Conservation (phyloP, 352 stramenopile genomes). For the Pythium aristosporum region DNA sequence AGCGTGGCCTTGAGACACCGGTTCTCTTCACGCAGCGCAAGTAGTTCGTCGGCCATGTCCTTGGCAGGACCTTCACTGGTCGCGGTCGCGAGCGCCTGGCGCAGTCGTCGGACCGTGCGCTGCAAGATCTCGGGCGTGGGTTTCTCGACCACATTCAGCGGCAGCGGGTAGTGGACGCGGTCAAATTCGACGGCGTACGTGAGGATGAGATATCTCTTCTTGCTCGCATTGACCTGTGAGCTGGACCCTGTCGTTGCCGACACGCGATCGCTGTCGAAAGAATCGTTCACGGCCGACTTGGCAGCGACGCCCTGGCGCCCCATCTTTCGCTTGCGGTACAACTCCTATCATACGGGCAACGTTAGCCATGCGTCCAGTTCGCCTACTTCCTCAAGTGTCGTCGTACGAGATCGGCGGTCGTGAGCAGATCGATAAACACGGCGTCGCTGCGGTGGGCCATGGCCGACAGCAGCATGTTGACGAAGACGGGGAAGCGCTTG, state of each 20-base stretch:
- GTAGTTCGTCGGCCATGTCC: conserved; percentile 41
- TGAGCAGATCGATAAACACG: conserved; percentile 92
- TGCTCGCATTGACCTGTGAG: conserved; percentile 30
- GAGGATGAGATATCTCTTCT: conserved; percentile 92
- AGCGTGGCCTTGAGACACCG: conserved; percentile 64
- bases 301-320: conserved; percentile 17
- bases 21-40: conserved; percentile 56
- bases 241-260: not conserved
- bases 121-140: conserved; percentile 72
- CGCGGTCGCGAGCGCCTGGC: conserved; percentile 32
- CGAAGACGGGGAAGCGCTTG: conserved; percentile 91
- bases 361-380: too few relatives aligned
- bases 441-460: conserved; percentile 70
- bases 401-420: conserved; percentile 75
- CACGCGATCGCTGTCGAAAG: conserved; percentile 19
- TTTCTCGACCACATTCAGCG: conserved; percentile 66
- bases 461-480: conserved; percentile 91
- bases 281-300: conserved; percentile 10
- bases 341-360: conserved; percentile 33
- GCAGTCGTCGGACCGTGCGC: conserved; percentile 74
- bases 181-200: conserved; percentile 94
- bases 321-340: conserved; percentile 78
- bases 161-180: conserved; percentile 92
- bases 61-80: conserved; percentile 22
- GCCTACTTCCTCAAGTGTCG: too few relatives aligned